These are phyloP conservation scores for Pestalotiopsis sp. DNA, from an alignment of 2,329 filamentous ascomycete species.

Conservation along the genomic window DNA sequence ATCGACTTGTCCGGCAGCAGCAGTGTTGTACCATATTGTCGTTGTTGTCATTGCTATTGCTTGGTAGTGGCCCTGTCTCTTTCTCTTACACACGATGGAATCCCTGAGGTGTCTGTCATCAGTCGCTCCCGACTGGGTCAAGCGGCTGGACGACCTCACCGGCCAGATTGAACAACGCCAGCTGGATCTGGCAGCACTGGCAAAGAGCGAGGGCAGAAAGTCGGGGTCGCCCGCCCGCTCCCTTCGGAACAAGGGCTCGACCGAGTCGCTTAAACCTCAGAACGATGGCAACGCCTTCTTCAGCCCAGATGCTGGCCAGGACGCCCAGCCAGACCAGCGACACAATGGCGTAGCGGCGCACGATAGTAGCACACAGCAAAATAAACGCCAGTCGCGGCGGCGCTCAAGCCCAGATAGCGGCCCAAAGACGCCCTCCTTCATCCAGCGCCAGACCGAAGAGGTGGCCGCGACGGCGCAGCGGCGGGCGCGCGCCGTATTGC, in stretches of 20 bases:
- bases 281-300: conserved; percentile 42
- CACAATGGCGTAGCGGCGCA: not conserved
- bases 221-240: conserved; percentile 41
- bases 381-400: conserved; percentile 18
- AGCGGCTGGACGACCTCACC: conserved; percentile 61
- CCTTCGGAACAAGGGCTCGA: conserved; percentile 54
- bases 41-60: not conserved
- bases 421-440: conserved; percentile 36
- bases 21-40: not conserved
- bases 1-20: not conserved
- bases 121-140: conserved; percentile 63
- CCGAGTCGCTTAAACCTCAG: conserved; percentile 54
- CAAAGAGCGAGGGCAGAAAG: conserved; percentile 29
- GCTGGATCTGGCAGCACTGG: conserved; percentile 57
- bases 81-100: conserved; percentile 41
- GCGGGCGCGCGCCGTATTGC: conserved; percentile 49
- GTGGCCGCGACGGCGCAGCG: conserved; percentile 48
- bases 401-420: conserved; percentile 37
- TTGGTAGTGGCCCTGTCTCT: conserved; percentile 27
- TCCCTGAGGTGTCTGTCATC: conserved; percentile 56
- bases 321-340: not conserved
- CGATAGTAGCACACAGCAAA: conserved; percentile 11
- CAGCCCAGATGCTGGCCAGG: conserved; percentile 14
- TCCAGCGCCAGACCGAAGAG: conserved; percentile 45
- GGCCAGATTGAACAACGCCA: conserved; percentile 65